Percentiles rank a stretch among this genome's conserved stretches.
These are phyloP conservation scores for Heliamphora exappendiculata DNA, from an alignment of 148 eudicot genomes.

Conservation along the genomic window DNA sequence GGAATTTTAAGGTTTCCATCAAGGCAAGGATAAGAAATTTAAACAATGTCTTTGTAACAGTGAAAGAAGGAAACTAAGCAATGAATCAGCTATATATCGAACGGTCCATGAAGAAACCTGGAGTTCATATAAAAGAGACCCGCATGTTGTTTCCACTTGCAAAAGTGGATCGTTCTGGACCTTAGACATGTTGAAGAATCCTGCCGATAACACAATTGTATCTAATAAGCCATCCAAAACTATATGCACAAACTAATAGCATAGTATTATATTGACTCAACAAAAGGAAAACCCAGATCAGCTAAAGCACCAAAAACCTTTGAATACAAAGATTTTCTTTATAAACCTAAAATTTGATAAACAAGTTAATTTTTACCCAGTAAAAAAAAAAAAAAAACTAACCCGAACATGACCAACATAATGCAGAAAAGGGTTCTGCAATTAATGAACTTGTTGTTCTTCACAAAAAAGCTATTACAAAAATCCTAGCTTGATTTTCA, in stretches of 20 bases:
- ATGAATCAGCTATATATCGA: neutral
- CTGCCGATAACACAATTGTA: conserved; percentile 10
- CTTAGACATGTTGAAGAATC: conserved; percentile 26
- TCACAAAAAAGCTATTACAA: neutral
- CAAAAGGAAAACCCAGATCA: neutral
- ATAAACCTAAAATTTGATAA: neutral
- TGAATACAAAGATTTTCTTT: neutral
- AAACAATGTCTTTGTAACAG: neutral
- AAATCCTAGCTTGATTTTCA: neutral
- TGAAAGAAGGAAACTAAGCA: neutral
- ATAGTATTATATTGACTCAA: neutral
- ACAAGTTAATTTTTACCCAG: neutral
- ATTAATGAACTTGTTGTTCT: neutral
- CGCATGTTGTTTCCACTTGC: conserved; percentile 53
- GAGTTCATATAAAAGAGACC: conserved; percentile 51
- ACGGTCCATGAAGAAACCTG: conserved; percentile 31
- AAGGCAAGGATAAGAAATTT: neutral
- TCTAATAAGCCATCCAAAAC: neutral
- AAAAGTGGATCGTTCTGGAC: conserved; percentile 29
- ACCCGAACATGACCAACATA: neutral
- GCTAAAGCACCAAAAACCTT: neutral
- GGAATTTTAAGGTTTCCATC: neutral
- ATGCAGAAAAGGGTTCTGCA: neutral
- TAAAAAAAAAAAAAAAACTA: neutral
- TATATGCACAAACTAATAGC: neutral